Conservation (phyloP, 2,329 filamentous ascomycete genomes). For the Sphaerulina vaccinii region DNA sequence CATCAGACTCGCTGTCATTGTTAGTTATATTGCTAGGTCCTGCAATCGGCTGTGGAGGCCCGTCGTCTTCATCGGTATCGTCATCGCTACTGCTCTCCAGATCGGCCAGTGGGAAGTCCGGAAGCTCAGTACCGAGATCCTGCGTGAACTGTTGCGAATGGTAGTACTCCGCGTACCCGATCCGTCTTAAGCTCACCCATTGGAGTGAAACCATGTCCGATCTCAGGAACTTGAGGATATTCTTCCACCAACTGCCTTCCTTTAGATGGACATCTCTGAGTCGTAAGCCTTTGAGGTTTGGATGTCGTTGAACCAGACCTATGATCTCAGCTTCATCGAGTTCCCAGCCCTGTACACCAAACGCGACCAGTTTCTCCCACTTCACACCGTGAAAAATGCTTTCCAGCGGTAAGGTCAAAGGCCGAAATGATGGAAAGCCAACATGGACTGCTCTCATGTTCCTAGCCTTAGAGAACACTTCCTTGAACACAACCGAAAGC, state of each 20-base stretch:
- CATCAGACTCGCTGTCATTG: neutral
- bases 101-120: constrained; percentile 44
- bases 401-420: constrained; percentile 58
- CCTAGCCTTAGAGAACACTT: constrained; percentile 58
- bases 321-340: constrained; percentile 62
- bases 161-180: constrained; percentile 59
- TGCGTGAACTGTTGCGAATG: constrained; percentile 45
- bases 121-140: constrained; percentile 48
- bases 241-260: constrained; percentile 59
- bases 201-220: constrained; percentile 58
- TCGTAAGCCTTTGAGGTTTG: constrained; percentile 57
- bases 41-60: constrained; percentile 1
- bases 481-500: constrained; percentile 57
- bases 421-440: constrained; percentile 58
- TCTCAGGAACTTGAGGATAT: constrained; percentile 58
- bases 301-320: constrained; percentile 55
- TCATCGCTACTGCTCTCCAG: constrained; percentile 38
- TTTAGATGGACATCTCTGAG: constrained; percentile 62
- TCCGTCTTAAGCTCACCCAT: constrained; percentile 61
- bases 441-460: constrained; percentile 64
- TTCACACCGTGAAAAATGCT: constrained; percentile 61
- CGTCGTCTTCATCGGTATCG: constrained; percentile 21
- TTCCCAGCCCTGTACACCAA: constrained; percentile 66
- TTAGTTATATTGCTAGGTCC: neutral
- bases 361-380: constrained; percentile 61